Evolutionary conservation across 2,329 filamentous ascomycete genomes (phyloP).

Genomic region (Myriosclerotinia curreyana): DNA sequence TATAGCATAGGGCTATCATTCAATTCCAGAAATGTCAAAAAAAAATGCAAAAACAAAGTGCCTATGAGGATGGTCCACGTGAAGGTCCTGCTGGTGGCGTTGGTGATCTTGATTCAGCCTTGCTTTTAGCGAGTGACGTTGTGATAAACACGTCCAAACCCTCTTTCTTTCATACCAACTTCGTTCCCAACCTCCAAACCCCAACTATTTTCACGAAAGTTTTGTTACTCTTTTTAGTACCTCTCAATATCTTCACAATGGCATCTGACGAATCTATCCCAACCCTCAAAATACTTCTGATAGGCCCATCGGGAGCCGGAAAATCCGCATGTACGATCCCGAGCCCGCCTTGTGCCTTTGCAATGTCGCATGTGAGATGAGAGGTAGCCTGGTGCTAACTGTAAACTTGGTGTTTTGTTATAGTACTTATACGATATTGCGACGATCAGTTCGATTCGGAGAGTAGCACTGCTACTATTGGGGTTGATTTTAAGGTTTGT

Average conservation of each 20-base stretch:
- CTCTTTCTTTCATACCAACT: background rate
- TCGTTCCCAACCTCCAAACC: background rate
- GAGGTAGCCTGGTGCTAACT: constrained; percentile 7
- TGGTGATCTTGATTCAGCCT: constrained; percentile 9
- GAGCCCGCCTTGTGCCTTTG: constrained; percentile 5
- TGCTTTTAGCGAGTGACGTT: constrained; percentile 24
- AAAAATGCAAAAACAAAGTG: constrained; percentile 30
- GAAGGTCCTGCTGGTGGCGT: constrained; percentile 8
- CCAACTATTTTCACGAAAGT: background rate
- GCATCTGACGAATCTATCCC: constrained; percentile 48
- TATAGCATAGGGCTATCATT: constrained; percentile 39
- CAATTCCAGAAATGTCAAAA: constrained; percentile 24
- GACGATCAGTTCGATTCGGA: constrained; percentile 57
- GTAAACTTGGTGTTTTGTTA: background rate
- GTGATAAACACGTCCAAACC: constrained; percentile 14
- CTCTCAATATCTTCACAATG: constrained; percentile 36
- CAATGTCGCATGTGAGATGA: constrained; percentile 20
- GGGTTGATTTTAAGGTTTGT: constrained; percentile 54
- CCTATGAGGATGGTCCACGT: constrained; percentile 16
- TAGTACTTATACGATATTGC: constrained; percentile 54
- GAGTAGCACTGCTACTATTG: constrained; percentile 53
- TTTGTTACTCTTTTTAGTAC: background rate
- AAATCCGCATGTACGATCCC: constrained; percentile 47
- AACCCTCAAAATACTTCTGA: constrained; percentile 53
- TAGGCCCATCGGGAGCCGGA: constrained; percentile 54